Percentiles rank a stretch among this genome's conserved stretches.
phyloP scores from a whole-genome alignment of 768 basidiomycete species.

The Exidia glandulosa region DNA sequence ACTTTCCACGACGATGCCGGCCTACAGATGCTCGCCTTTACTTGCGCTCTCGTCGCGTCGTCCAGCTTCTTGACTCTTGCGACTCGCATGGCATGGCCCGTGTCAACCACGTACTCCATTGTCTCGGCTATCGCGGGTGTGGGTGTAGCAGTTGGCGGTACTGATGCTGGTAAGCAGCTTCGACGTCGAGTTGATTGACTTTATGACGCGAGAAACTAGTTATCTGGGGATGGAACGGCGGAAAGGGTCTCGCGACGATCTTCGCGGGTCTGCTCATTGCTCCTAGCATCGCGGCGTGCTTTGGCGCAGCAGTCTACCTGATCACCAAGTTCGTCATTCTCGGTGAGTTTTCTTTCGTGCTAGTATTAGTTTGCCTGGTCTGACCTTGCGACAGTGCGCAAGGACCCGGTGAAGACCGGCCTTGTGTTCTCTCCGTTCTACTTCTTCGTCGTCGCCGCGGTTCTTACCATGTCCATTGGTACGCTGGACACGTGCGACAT shows the following conservation, averaged over 20 bases:
- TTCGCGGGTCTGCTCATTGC: slow-evolving; percentile 20
- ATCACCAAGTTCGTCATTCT: slow-evolving; percentile 25
- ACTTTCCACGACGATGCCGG: slow-evolving; percentile 25
- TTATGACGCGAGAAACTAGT: slow-evolving; percentile 7
- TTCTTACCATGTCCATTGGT: slow-evolving; percentile 28
- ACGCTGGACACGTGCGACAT: background rate
- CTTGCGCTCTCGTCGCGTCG: slow-evolving; percentile 23
- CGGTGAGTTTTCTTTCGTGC: background rate
- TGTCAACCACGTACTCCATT: slow-evolving; percentile 29
- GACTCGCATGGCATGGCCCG: slow-evolving; percentile 25
- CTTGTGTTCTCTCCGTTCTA: slow-evolving; percentile 20
- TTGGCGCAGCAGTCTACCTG: slow-evolving; percentile 22
- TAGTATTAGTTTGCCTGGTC: background rate
- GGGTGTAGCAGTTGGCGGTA: slow-evolving; percentile 26
- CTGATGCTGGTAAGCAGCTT: slow-evolving; percentile 7
- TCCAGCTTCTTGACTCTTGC: slow-evolving; percentile 17
- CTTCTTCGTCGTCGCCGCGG: slow-evolving; percentile 19
- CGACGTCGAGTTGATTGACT: background rate
- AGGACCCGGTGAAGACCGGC: slow-evolving; percentile 20
- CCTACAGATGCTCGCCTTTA: slow-evolving; percentile 29
- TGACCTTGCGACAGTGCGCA: slow-evolving; percentile 5
- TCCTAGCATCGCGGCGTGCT: slow-evolving; percentile 22
- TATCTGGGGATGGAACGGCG: slow-evolving; percentile 32
- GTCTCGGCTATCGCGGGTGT: slow-evolving; percentile 31
- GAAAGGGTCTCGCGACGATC: slow-evolving; percentile 26